These are phyloP conservation scores for Russula dissimulans DNA, from an alignment of 768 basidiomycete species.

Conservation along the genomic window DNA sequence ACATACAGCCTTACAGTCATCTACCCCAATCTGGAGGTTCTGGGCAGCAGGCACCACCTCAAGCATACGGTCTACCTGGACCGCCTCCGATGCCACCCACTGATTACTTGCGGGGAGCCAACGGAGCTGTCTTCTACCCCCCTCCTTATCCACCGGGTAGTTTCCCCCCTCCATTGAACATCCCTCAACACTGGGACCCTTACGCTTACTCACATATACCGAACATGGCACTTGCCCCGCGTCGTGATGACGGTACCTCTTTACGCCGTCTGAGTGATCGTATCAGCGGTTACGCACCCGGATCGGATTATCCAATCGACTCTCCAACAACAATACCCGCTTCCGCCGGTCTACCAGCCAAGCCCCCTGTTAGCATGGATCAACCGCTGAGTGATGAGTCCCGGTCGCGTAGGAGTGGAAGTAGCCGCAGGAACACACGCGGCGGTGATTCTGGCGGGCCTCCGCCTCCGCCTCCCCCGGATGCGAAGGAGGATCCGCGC, in stretches of 20 bases:
- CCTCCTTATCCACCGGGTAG: slow-evolving; percentile 40
- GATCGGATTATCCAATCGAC: slow-evolving; percentile 33
- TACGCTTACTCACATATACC: slow-evolving; percentile 36
- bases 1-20: slow-evolving; percentile 77
- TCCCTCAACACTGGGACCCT: slow-evolving; percentile 40
- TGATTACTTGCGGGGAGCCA: slow-evolving; percentile 27
- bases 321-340: slow-evolving; percentile 41
- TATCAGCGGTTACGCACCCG: slow-evolving; percentile 65
- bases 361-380: slow-evolving; percentile 43
- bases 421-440: slow-evolving; percentile 29
- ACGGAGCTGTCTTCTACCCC: slow-evolving; percentile 21
- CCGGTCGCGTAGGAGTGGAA: slow-evolving; percentile 30
- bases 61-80: slow-evolving; percentile 75
- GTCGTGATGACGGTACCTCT: slow-evolving; percentile 50
- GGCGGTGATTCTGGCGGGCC: slow-evolving; percentile 34
- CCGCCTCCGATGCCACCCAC: slow-evolving; percentile 31
- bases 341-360: slow-evolving; percentile 70
- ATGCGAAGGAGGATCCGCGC: slow-evolving; percentile 87
- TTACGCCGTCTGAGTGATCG: slow-evolving; percentile 68
- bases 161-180: slow-evolving; percentile 27
- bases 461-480: slow-evolving; percentile 73
- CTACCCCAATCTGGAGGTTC: slow-evolving; percentile 62
- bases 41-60: slow-evolving; percentile 66
- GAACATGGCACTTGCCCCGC: slow-evolving; percentile 29
- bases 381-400: slow-evolving; percentile 39